These are phyloP conservation scores for Talaromyces sp. DNA, from an alignment of 2,329 filamentous ascomycete species.

Conservation along the genomic window DNA sequence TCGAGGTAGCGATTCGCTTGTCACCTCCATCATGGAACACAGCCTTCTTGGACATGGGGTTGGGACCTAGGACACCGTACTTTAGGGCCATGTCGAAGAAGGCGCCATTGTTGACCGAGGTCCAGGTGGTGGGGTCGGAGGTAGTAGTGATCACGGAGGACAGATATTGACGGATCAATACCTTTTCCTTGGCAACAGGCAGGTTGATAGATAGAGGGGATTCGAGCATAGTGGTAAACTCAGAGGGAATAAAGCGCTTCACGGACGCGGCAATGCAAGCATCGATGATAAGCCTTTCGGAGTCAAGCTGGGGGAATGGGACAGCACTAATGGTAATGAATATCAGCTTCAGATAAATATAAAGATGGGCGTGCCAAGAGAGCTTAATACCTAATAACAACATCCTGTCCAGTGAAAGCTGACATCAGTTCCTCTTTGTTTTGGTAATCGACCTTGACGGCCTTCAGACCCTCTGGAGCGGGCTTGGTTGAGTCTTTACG, in stretches of 20 bases:
- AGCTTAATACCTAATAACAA: background rate
- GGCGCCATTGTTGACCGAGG: constrained; percentile 10
- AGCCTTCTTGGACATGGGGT: background rate
- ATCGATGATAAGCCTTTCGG: constrained; percentile 15
- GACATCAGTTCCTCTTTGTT: background rate
- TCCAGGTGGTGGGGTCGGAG: background rate
- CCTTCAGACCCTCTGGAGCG: background rate
- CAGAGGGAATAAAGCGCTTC: constrained; percentile 49
- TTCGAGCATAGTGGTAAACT: constrained; percentile 32
- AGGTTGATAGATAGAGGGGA: background rate
- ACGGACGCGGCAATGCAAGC: constrained; percentile 48
- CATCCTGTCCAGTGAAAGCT: background rate
- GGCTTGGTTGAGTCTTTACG: background rate
- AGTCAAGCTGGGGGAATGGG: background rate
- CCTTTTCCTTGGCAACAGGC: constrained; percentile 14
- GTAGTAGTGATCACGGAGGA: background rate
- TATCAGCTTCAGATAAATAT: background rate
- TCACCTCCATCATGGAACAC: background rate
- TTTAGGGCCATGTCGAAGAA: constrained; percentile 10
- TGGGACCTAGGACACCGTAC: constrained; percentile 1
- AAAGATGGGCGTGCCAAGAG: background rate
- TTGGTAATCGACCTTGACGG: background rate
- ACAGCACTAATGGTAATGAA: background rate
- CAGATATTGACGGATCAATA: constrained; percentile 17
- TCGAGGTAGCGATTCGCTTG: background rate